Conservation (phyloP, 768 basidiomycete genomes). For the Agaricus blazei region DNA sequence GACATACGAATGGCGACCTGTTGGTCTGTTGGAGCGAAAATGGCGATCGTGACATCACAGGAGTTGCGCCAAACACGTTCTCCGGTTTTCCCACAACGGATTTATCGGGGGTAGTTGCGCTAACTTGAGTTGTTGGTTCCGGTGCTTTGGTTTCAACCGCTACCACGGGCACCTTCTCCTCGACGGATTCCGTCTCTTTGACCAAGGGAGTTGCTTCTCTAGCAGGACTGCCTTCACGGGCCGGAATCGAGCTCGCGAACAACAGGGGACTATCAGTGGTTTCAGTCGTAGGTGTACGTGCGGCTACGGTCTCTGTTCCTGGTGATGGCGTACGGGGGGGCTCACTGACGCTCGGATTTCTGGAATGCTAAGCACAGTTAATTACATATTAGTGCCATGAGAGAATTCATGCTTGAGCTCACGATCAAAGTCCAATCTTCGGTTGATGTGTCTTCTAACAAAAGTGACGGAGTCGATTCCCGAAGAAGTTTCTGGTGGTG, state of each 20-base stretch:
- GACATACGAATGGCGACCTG: conserved; percentile 4
- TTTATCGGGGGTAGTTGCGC: background rate
- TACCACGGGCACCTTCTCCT: background rate
- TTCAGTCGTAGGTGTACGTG: conserved; percentile 4
- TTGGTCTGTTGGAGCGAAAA: conserved; percentile 5
- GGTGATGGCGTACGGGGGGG: conserved; percentile 22
- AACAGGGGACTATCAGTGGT: conserved; percentile 1
- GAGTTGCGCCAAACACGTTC: background rate
- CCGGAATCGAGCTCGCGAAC: background rate
- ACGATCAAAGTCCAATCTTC: conserved; percentile 7
- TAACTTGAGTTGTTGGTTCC: background rate
- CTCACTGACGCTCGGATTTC: conserved; percentile 12
- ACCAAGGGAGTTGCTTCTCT: background rate
- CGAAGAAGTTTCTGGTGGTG: background rate
- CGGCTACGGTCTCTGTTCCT: conserved; percentile 7
- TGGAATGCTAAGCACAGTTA: background rate
- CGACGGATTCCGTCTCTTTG: background rate
- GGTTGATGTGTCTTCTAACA: background rate
- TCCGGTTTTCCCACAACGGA: background rate
- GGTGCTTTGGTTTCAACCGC: background rate
- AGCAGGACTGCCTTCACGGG: background rate
- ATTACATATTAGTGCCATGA: background rate
- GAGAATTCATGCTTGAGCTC: background rate
- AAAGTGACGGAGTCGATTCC: background rate
- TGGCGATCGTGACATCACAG: background rate